Base-by-base conservation (phyloP, 169 alveolate genomes). In the Pseudocohnilembus persalinus region DNA sequence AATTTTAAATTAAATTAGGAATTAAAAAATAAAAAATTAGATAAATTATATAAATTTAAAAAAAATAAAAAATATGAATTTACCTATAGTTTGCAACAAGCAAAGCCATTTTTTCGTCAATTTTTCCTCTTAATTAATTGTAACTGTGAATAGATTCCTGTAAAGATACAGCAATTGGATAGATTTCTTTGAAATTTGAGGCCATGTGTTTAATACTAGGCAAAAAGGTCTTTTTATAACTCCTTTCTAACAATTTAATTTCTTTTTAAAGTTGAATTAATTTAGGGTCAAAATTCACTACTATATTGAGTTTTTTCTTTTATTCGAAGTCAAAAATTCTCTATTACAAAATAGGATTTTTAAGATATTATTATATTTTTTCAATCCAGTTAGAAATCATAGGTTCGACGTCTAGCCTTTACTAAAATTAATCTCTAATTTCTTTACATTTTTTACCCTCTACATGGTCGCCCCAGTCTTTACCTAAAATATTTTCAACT, bases 391-490 rank as follows among this genome's bases (percentile, higher is more conserved):
- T 88, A 29, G 96, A 97, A 35, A 93, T 93, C 83, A 93, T 90
- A 76, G 92, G 88, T 83, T 87, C 88, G 75, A 94, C 88, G 32
- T 92, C 94, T 26, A 97, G 89, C 76, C 94, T 96, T 83, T 95
- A 91, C 63, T 93, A 92, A 90, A 99, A 97, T 27, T 96, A 95
- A 74, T 98, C 99, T 31, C 98, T 98, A 77, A 96, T 97, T 29
- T 95, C 98, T 76, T 97, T 96, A 64, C 98, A 95, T 77, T 94
- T 96, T 89, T 97, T 96, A 4, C 99, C 99, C 77, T 98, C 98
- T 73, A 94, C 92, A 88, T 97, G 98, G 77, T 96, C 96, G 81
- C 97, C 99, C 99, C 99, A 97, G 68, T 96, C 95, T 78, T 97
- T 94, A 28, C 99, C 99, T 65, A 98, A 91, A 20, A 98, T 98